These are phyloP conservation scores for Ophiostoma perfectum DNA, from an alignment of 2,329 filamentous ascomycete species.

Conservation along the genomic window DNA sequence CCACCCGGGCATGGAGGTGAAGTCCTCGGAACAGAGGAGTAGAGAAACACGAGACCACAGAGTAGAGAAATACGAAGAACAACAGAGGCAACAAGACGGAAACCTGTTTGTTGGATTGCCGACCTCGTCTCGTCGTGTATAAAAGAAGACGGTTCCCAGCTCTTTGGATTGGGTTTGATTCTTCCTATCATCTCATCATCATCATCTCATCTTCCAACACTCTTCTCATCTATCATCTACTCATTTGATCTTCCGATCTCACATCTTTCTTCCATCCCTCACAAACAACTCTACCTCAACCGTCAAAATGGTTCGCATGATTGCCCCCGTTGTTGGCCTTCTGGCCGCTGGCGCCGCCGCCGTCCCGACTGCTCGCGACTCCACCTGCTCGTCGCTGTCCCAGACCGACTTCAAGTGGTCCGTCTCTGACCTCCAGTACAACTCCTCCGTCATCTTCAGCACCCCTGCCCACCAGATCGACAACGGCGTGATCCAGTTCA, in stretches of 20 bases:
- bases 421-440: conserved; percentile 43
- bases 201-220: conserved; percentile 7
- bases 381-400: conserved; percentile 33
- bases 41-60: not conserved
- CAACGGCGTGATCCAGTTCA: conserved; percentile 45
- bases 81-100: not conserved
- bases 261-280: not conserved
- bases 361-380: conserved; percentile 11
- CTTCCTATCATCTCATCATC: not conserved
- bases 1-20: not conserved
- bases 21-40: not conserved
- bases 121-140: not conserved
- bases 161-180: not conserved
- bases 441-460: conserved; percentile 45
- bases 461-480: conserved; percentile 49
- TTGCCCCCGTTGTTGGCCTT: conserved; percentile 17
- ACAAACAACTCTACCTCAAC: conserved; percentile 4
- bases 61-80: not conserved
- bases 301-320: conserved; percentile 17
- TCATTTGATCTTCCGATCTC: not conserved
- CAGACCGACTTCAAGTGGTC: conserved; percentile 38
- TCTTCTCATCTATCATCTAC: not conserved
- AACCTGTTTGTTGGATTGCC: conserved; percentile 1
- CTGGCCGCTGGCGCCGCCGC: conserved; percentile 18
- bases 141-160: not conserved